phyloP scores from a whole-genome alignment of 2,329 filamentous ascomycete species.

The Elsinoe necatrix region DNA sequence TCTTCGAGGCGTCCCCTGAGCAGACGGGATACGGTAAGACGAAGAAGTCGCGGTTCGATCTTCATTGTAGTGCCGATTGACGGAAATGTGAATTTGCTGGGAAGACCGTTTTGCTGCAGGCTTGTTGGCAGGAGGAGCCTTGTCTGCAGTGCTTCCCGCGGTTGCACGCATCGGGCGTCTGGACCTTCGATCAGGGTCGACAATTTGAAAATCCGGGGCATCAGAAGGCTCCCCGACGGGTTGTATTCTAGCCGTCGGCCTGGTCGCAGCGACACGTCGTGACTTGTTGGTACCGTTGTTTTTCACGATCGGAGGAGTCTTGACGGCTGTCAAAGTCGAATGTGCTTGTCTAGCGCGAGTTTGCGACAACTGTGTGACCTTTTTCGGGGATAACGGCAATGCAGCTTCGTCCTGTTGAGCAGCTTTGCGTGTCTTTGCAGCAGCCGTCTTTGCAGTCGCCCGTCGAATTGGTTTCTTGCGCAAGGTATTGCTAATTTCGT shows the following conservation, averaged over 20 bases:
- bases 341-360: constrained; percentile 11
- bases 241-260: neutral
- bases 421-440: constrained; percentile 13
- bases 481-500: constrained; percentile 20
- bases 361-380: constrained; percentile 29
- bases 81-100: neutral
- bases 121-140: neutral
- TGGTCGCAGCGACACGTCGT: neutral
- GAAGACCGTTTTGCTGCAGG: constrained; percentile 8
- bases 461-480: constrained; percentile 30
- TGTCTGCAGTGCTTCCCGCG: neutral
- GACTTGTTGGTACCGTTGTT: constrained; percentile 1
- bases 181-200: neutral
- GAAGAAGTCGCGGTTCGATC: neutral
- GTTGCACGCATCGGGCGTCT: neutral
- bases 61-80: neutral
- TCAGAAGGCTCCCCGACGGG: neutral
- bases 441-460: constrained; percentile 22
- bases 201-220: neutral
- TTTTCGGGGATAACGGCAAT: constrained; percentile 29
- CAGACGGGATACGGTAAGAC: neutral
- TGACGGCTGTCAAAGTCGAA: neutral
- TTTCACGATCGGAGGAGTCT: neutral
- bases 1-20: constrained; percentile 7
- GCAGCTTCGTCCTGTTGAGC: constrained; percentile 19